These are phyloP conservation scores for Tricholoma hemisulphureum DNA, from an alignment of 768 basidiomycete species.

Conservation along the genomic window DNA sequence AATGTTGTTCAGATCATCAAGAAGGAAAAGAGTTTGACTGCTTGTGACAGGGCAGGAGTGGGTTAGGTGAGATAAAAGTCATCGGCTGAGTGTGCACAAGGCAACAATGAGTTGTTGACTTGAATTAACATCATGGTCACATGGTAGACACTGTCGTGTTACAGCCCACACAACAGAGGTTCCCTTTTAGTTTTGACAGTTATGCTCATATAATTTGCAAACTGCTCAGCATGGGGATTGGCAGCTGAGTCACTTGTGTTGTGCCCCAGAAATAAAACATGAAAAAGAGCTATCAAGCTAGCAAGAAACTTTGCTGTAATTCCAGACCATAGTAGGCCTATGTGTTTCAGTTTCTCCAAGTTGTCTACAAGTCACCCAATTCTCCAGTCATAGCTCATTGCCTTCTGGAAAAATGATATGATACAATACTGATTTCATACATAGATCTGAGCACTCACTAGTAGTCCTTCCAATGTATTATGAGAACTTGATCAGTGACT, in stretches of 20 bases:
- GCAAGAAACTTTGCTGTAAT: background rate
- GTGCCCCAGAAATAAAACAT: background rate
- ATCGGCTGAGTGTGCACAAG: too few species aligned
- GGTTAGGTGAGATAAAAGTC: background rate
- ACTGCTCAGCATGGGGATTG: background rate
- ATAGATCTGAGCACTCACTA: background rate
- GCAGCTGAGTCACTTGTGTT: background rate
- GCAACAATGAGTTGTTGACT: too few species aligned
- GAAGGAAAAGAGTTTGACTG: background rate
- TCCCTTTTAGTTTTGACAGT: background rate
- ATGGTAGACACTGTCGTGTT: background rate
- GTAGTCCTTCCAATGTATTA: background rate
- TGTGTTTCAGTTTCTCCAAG: too few species aligned
- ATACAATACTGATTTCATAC: background rate
- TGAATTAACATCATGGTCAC: background rate
- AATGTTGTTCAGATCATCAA: background rate
- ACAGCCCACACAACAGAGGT: too few species aligned
- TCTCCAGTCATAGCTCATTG: background rate
- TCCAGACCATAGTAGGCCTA: background rate
- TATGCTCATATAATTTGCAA: background rate
- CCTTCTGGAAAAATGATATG: background rate
- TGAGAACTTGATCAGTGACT: background rate
- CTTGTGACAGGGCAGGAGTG: background rate
- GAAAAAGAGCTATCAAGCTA: too few species aligned
- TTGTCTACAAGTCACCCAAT: background rate